Percentiles rank a stretch among this genome's conserved stretches.
Evolutionary conservation across 257 asterid genomes (phyloP).

Genomic region (Forsythia viridissima): DNA sequence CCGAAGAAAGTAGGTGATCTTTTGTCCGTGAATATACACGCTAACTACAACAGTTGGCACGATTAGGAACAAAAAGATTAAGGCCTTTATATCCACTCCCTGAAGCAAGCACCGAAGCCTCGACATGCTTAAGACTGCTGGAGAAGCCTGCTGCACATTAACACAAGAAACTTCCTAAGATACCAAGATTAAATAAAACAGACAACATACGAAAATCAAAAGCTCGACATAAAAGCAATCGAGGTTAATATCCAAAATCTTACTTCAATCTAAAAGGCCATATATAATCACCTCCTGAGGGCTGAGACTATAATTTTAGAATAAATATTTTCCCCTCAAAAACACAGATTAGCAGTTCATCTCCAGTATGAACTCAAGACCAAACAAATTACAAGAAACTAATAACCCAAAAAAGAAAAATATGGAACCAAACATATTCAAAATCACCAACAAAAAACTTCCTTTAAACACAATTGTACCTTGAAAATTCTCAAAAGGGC

Average conservation of each 20-base stretch:
- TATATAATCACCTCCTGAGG: background rate
- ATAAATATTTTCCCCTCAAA: background rate
- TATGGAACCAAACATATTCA: slow-evolving; percentile 3
- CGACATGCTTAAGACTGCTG: slow-evolving; percentile 36
- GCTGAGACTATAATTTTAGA: background rate
- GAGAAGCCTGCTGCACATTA: slow-evolving; percentile 31
- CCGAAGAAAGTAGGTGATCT: slow-evolving; percentile 61
- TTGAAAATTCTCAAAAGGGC: slow-evolving; percentile 18
- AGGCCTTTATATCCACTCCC: slow-evolving; percentile 48
- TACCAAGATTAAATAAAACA: slow-evolving; percentile 1
- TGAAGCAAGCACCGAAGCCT: slow-evolving; percentile 42
- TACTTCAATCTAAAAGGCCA: slow-evolving; percentile 2
- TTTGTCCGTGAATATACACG: slow-evolving; percentile 62
- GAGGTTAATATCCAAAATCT: background rate
- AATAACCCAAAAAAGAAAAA: background rate
- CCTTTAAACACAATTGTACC: slow-evolving; percentile 6
- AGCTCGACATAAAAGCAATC: background rate
- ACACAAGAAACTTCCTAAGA: slow-evolving; percentile 12
- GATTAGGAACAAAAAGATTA: slow-evolving; percentile 41
- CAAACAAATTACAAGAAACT: slow-evolving; percentile 10
- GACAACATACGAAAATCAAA: background rate
- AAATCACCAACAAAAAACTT: background rate
- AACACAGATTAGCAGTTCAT: slow-evolving; percentile 2
- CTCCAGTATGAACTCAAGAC: slow-evolving; percentile 4
- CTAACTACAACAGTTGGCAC: slow-evolving; percentile 41